Base-by-base conservation (phyloP, 2,329 filamentous ascomycete genomes). In the Aspergillus sp. region DNA sequence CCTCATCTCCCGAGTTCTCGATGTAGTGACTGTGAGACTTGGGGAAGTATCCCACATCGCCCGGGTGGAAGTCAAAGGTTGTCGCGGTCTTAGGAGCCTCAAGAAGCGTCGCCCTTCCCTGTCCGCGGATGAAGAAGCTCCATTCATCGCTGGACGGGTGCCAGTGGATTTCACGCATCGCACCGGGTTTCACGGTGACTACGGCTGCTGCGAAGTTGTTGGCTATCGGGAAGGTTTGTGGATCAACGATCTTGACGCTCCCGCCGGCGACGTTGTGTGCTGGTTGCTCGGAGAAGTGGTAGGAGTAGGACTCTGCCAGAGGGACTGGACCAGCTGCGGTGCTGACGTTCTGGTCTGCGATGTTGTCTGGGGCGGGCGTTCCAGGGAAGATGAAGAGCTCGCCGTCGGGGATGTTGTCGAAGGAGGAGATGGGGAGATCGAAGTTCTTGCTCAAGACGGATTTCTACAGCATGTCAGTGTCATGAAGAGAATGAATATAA, bases 361-460 rank as follows among this genome's bases (percentile, higher is more conserved):
- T 87, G 19, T 85, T 79, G 3, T 82, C 84, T 0, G 89, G 89
- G 1, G 81, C 74, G 0, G 84, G 74, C 21, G 84, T 83, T 58
- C 88, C 89, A 65, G 88, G 82, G 79, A 92, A 92, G 70, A 92
- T 92, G 78, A 91, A 92, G 65, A 90, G 89, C 65, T 92, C 79
- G 7, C 80, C 77, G 50, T 84, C 73, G 4, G 89, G 88, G 11
- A 91, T 81, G 60, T 88, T 80, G 15, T 84, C 81, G 66, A 93
- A 81, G 7, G 77, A 77, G 2, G 75, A 72, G 35, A 80, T 67
- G 31, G 81, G 75, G 7, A 80, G 73, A 31, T 79, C 73, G 31
- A 86, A 75, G 63, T 86, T 78, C 70, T 86, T 86, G 27, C 82
- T 78, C 44, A 85, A 74, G 2, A 86, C 80, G 35, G 73, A 72